These are phyloP conservation scores for Triadica sebifera DNA, from an alignment of 345 rosid genomes.

Conservation along the genomic window DNA sequence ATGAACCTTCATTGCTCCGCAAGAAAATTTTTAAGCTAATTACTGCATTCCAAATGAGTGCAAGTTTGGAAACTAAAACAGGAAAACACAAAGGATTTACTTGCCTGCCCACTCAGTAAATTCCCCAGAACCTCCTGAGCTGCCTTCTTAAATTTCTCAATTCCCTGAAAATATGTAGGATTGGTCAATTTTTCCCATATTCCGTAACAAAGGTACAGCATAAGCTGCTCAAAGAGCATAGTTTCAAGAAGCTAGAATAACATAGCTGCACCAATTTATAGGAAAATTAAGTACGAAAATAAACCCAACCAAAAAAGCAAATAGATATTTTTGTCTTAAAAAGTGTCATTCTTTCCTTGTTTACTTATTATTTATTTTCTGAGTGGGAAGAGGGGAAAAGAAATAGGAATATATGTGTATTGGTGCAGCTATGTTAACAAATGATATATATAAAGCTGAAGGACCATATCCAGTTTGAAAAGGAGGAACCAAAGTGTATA, in stretches of 20 bases:
- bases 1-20: no score
- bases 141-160: constrained; percentile 91
- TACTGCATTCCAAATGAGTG: background rate
- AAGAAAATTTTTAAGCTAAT: background rate
- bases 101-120: constrained; percentile 73
- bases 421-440: background rate
- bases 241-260: background rate
- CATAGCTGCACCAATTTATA: background rate
- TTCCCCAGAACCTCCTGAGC: constrained; percentile 77
- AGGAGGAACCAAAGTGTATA: background rate
- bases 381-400: background rate
- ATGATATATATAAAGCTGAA: no score
- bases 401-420: background rate
- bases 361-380: background rate
- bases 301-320: background rate
- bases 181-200: constrained; percentile 6
- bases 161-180: constrained; percentile 53
- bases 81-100: background rate
- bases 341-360: background rate
- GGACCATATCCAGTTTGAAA: background rate
- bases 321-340: no score
- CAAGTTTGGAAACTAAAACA: background rate
- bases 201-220: background rate
- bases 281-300: background rate
- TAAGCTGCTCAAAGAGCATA: background rate